Evolutionary conservation across 176 grass and related monocot genomes (phyloP).

Genomic region (Aechmea fasciata): DNA sequence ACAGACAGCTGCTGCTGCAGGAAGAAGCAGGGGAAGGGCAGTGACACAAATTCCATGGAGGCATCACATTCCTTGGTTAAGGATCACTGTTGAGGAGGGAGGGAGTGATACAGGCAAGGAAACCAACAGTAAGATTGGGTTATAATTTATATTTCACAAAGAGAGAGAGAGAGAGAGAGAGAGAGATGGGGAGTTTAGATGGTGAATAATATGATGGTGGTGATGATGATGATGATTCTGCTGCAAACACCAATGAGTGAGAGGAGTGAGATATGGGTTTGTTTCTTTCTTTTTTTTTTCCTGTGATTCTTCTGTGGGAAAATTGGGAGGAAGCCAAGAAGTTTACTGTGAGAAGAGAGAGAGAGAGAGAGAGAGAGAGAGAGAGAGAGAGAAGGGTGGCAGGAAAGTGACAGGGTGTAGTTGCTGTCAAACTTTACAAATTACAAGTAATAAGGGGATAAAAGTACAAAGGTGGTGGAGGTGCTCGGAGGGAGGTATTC

Average conservation of each 20-base stretch:
- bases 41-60: background rate
- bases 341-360: background rate
- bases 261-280: background rate
- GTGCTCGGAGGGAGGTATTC: too few relatives aligned
- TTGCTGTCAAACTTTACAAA: constrained; percentile 41
- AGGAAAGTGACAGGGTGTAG: constrained; percentile 23
- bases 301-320: background rate
- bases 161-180: too few relatives aligned
- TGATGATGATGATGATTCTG: background rate
- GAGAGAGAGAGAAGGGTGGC: background rate
- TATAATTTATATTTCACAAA: background rate
- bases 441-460: background rate
- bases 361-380: background rate
- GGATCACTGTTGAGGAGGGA: background rate
- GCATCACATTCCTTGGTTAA: background rate
- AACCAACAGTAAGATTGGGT: background rate
- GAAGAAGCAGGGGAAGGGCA: background rate
- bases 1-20: background rate
- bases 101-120: background rate
- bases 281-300: background rate
- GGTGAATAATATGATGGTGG: background rate
- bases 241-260: too few relatives aligned
- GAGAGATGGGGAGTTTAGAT: too few relatives aligned
- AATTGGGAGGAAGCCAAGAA: constrained; percentile 8
- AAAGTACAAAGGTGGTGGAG: constrained; percentile 24